phyloP scores from a whole-genome alignment of 192 early-diverging fungal species.

The Lobosporangium transversale region DNA sequence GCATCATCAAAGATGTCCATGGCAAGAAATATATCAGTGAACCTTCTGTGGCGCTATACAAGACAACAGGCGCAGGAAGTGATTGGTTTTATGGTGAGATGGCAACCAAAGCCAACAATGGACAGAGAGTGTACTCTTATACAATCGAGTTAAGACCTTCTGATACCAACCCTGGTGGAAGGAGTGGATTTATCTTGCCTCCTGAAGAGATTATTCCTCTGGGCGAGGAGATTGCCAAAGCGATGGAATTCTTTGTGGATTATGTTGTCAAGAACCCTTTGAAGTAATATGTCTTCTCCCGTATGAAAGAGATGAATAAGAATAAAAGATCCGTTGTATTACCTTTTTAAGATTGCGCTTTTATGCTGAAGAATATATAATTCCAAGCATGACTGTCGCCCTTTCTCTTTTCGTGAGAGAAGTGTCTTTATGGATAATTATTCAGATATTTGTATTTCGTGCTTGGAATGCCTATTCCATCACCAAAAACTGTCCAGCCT shows the following conservation, averaged over 20 bases:
- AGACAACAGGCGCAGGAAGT: constrained; percentile 59
- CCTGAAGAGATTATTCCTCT: constrained; percentile 65
- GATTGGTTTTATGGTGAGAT: constrained; percentile 66
- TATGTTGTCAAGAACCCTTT: constrained; percentile 35
- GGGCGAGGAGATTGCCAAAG: constrained; percentile 56
- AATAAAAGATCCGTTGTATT: neutral
- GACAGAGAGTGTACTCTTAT: constrained; percentile 57
- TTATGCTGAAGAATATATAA: too few species aligned
- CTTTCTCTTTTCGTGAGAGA: too few species aligned
- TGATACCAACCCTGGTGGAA: constrained; percentile 36
- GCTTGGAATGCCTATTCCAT: too few species aligned
- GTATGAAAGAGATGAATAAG: neutral
- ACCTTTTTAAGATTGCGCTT: too few species aligned
- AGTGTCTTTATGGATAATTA: too few species aligned
- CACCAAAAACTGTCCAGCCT: too few species aligned
- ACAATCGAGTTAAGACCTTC: constrained; percentile 68
- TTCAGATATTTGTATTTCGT: too few species aligned
- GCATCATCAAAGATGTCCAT: constrained; percentile 53
- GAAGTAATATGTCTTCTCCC: constrained; percentile 8
- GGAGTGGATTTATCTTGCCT: constrained; percentile 65
- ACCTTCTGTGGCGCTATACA: constrained; percentile 60
- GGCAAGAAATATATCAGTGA: constrained; percentile 62
- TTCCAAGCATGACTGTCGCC: too few species aligned
- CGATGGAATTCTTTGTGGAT: constrained; percentile 47
- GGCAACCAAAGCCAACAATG: constrained; percentile 30